These are phyloP conservation scores for Bathelium albidoporum DNA, from an alignment of 495 filamentous ascomycete species.

Conservation along the genomic window DNA sequence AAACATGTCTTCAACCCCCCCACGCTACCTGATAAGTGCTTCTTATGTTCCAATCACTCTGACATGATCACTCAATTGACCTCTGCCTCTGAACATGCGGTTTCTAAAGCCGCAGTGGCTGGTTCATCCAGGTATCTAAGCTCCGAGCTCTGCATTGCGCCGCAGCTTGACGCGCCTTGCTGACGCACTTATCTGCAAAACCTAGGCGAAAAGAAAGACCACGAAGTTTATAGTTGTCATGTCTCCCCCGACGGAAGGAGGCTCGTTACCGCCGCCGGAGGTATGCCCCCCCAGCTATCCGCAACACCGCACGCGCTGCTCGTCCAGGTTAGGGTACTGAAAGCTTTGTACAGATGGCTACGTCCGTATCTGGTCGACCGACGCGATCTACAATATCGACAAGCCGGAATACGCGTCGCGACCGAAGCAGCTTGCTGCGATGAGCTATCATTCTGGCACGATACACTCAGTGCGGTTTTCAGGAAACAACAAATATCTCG, in stretches of 20 bases:
- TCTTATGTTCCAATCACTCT: background rate
- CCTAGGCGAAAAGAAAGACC: slow-evolving; percentile 85
- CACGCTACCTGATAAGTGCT: background rate
- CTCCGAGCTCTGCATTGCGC: background rate
- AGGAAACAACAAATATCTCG: slow-evolving; percentile 82
- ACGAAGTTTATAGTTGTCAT: slow-evolving; percentile 96
- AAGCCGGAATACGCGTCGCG: slow-evolving; percentile 51
- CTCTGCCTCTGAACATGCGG: background rate
- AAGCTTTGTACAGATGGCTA: slow-evolving; percentile 59
- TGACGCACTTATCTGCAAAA: slow-evolving; percentile 11
- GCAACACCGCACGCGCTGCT: background rate
- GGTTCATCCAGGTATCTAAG: slow-evolving; percentile 7
- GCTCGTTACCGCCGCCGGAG: slow-evolving; percentile 87
- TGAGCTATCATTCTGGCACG: slow-evolving; percentile 96
- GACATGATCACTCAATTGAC: background rate
- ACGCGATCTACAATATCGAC: slow-evolving; percentile 73
- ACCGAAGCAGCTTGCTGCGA: slow-evolving; percentile 88
- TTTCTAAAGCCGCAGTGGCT: slow-evolving; percentile 10
- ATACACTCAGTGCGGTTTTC: slow-evolving; percentile 96
- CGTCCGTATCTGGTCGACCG: slow-evolving; percentile 94
- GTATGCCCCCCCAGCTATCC: slow-evolving; percentile 37
- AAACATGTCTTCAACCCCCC: background rate
- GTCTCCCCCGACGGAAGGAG: slow-evolving; percentile 87
- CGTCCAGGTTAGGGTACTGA: background rate
- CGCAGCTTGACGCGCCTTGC: background rate